Evolutionary conservation across 2,329 filamentous ascomycete genomes (phyloP), one percentile per base, ranked within the genome.

Genomic region (Balansia obtecta): DNA sequence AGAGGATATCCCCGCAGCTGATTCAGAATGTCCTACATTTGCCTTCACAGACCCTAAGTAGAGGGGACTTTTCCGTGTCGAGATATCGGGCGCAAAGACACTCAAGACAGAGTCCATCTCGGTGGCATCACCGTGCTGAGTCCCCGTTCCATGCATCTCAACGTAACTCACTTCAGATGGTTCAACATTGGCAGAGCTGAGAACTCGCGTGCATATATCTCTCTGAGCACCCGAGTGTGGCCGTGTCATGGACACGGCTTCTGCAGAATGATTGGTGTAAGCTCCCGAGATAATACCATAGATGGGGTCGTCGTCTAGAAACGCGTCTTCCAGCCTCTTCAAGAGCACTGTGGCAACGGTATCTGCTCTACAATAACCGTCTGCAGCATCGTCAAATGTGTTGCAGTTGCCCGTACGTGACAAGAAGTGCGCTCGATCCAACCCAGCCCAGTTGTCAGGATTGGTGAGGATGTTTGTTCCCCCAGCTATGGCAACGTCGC

Each of bases 121-220:
- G 1, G 81, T 84, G 2, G 82, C 83, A 60, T 95, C 89, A 50
- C 88, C 89, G 38, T 86, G 88, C 64, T 94, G 88, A 0, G 89
- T 95, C 33, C 89, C 89, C 1, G 88, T 95, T 4, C 89, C 89
- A 63, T 95, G 89, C 80, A 94, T 88, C 66, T 95, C 89, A 2
- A 95, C 83, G 58, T 93, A 94, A 64, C 82, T 80, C 33, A 95
- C 77, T 51, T 87, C 83, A 48, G 80, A 76, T 1, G 88, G 84
- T 58, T 91, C 83, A 15, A 93, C 75, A 50, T 83, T 83, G 22
- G 86, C 82, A 41, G 86, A 79, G 34, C 83, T 78, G 1, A 93
- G 72, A 22, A 94, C 71, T 46, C 75, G 73, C 53, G 74, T 74
- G 59, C 85, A 81, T 11, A 91, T 70, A 46, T 77, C 71, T 12